Percentiles rank a stretch among this genome's conserved stretches.
Conservation (phyloP, 768 basidiomycete species). For the Russula griseocarnosa region DNA sequence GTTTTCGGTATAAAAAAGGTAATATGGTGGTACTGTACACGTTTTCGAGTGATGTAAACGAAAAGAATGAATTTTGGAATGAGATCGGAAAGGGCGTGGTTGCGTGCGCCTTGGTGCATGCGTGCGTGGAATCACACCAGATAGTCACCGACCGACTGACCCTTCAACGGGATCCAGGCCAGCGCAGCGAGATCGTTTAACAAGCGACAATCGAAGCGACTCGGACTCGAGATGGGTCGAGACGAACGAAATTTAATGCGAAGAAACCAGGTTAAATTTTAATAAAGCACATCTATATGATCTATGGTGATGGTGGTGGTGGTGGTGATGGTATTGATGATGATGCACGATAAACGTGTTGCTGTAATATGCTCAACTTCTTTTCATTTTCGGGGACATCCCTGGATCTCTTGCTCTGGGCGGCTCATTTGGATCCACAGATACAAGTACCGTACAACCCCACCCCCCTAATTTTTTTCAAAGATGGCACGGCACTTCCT, state of each 20-base stretch:
- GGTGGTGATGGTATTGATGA: too few species aligned
- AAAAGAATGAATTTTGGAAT: background rate
- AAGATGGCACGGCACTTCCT: background rate
- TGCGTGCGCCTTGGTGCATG: background rate
- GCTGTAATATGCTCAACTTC: background rate
- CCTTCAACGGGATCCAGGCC: background rate
- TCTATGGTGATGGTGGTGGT: too few species aligned
- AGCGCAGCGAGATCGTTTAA: too few species aligned
- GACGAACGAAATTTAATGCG: background rate
- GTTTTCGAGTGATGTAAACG: background rate
- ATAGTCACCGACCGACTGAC: background rate
- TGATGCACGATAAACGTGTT: background rate
- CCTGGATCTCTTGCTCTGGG: background rate
- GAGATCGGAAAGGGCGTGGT: background rate
- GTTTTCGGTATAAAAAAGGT: background rate
- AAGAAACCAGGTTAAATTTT: background rate
- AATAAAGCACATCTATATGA: background rate
- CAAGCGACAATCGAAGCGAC: background rate
- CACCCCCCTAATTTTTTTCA: background rate
- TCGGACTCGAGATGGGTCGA: background rate
- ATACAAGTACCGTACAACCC: background rate
- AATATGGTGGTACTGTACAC: background rate
- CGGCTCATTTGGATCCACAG: background rate
- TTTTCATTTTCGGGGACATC: slow-evolving; percentile 6
- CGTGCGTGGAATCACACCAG: background rate